Percentiles rank a stretch among this genome's conserved stretches.
phyloP scores from a whole-genome alignment of 768 basidiomycete genomes.

The Hygrocybe coccinea region DNA sequence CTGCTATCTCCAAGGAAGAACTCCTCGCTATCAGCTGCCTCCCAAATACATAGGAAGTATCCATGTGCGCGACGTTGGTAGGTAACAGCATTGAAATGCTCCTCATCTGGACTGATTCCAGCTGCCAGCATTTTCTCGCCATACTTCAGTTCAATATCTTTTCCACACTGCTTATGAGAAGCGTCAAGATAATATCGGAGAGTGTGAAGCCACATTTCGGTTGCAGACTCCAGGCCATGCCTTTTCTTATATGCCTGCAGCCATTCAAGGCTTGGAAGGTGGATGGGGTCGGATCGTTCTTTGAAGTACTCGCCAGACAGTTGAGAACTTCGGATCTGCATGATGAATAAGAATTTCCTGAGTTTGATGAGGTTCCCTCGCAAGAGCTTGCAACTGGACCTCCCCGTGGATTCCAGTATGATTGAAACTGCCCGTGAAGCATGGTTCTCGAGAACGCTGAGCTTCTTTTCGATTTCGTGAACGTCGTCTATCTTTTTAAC shows the following conservation, averaged over 20 bases:
- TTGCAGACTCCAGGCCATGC: constrained; percentile 14
- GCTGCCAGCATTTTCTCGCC: background rate
- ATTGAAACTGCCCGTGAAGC: constrained; percentile 12
- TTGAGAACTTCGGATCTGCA: constrained; percentile 23
- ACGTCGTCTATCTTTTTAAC: constrained; percentile 14
- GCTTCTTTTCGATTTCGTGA: constrained; percentile 23
- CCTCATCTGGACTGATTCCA: constrained; percentile 5
- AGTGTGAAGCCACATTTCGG: constrained; percentile 22
- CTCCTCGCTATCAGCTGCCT: constrained; percentile 24
- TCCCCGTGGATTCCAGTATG: constrained; percentile 8
- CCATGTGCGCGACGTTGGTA: constrained; percentile 14
- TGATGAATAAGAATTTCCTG: constrained; percentile 28
- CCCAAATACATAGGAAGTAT: constrained; percentile 24
- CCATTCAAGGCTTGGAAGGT: constrained; percentile 13
- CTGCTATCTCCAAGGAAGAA: constrained; percentile 26
- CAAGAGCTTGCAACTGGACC: constrained; percentile 9
- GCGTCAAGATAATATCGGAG: constrained; percentile 26
- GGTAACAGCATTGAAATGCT: constrained; percentile 17
- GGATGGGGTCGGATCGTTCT: constrained; percentile 16
- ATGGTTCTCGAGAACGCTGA: constrained; percentile 24
- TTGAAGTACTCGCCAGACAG: constrained; percentile 19
- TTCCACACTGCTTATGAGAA: constrained; percentile 15
- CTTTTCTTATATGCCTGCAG: constrained; percentile 13
- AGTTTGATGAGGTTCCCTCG: constrained; percentile 19
- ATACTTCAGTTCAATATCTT: background rate